Base-by-base conservation (phyloP, 192 early-diverging fungal genomes). In the Backusella liffmaniae region DNA sequence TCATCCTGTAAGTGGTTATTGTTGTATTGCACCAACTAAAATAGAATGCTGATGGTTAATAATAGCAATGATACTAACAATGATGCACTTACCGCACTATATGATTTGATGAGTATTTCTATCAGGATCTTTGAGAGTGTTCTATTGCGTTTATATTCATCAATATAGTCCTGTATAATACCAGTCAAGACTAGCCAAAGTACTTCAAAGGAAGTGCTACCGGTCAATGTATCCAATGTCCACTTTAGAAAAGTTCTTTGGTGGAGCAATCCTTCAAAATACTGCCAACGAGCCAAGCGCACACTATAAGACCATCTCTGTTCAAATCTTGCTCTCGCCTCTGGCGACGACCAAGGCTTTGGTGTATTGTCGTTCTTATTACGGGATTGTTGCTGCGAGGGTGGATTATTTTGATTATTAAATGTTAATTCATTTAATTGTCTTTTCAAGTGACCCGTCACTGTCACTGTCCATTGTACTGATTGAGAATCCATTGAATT, bases 221-320 rank as follows among this genome's bases (percentile, higher is more conserved):
- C 76, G n/a, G 75, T 56, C 10, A 89, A 66, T 32, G 77, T 70
- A 35, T 88, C 84, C 0, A 89, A 73, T 23, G 84, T 83, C 23
- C 69, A 81, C 76, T 80, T 83, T n/a, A 89, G 73, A 66, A 88
- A 84, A n/a, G 80, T 80, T 2, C 86, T 80, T 59, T 88, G 85
- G 59, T 87, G 83, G 30, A 89, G 67, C 10, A 89, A 73, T 0
- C 85, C 86, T 41, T 89, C 88, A 53, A 78, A 83, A 66, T 88
- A 89, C 70, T 88, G 86, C 86, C 86, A 89, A 34, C 84, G 84
- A 29, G 88, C 83, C 41, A 89, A 76, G 72, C 79, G 77, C n/a
- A 85, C 82, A 29, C 86, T 88, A 39, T 84, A 87, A 18, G 78
- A 69, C 77, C 83, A 84, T 34, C 83, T 79, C 13, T 80, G 67